Evolutionary conservation across 2,329 filamentous ascomycete genomes (phyloP).

Genomic region (Fusarium albidum): DNA sequence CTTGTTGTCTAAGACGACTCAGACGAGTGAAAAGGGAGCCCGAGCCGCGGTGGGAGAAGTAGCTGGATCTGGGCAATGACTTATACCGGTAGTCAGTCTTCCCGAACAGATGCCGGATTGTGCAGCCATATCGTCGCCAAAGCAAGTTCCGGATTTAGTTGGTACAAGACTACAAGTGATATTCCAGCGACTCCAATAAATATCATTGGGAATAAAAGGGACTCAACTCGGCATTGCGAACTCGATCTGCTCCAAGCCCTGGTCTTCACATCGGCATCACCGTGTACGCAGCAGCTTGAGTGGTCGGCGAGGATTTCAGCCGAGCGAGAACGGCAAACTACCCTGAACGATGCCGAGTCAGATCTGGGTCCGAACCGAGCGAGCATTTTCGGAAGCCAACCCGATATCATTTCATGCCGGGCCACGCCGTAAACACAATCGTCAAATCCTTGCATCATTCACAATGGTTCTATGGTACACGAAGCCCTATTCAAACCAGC

Average conservation of each 20-base stretch:
- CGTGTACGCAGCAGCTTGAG: no score
- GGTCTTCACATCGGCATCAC: no score
- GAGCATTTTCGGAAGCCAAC: background rate
- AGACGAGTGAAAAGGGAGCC: conserved; percentile 11
- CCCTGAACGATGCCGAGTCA: background rate
- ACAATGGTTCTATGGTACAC: conserved; percentile 17
- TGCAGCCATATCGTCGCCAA: no score
- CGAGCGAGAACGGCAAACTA: background rate
- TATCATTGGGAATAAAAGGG: no score
- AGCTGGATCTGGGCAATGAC: background rate
- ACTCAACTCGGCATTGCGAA: no score
- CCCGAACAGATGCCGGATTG: background rate
- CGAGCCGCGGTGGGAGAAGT: background rate
- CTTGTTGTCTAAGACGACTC: conserved; percentile 20
- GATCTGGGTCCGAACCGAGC: background rate
- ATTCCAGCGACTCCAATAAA: no score
- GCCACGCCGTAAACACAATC: background rate
- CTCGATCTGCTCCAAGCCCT: no score
- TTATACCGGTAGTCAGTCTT: conserved; percentile 5
- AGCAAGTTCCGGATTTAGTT: no score
- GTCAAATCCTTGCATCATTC: conserved; percentile 8
- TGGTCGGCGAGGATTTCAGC: no score
- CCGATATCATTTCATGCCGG: background rate
- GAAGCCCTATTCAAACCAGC: conserved; percentile 5
- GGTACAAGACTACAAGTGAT: no score